phyloP scores from a whole-genome alignment of 2,329 filamentous ascomycete species.

The Pyrenochaeta sp. region DNA sequence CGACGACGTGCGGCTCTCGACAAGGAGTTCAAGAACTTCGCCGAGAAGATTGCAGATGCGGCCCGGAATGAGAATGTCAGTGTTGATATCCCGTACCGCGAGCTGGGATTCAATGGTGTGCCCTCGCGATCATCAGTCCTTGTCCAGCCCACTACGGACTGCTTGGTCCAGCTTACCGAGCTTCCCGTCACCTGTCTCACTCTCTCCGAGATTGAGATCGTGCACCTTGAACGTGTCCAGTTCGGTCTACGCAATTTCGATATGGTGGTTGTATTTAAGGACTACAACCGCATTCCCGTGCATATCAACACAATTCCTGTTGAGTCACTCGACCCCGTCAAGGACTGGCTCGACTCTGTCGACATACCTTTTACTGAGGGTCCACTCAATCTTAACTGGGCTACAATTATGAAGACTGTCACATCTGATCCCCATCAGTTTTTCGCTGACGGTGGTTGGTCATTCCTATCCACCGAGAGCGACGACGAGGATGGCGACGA shows the following conservation, averaged over 20 bases:
- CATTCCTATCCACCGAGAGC: conserved; percentile 85
- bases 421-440: conserved; percentile 92
- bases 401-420: conserved; percentile 99
- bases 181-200: conserved; percentile 97
- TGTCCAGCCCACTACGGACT: conserved; percentile 95
- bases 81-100: conserved; percentile 95
- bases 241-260: conserved; percentile 99
- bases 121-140: conserved; percentile 95
- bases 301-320: conserved; percentile 99
- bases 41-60: conserved; percentile 96
- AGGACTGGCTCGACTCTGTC: conserved; percentile 95
- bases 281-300: conserved; percentile 86
- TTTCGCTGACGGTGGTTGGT: conserved; percentile 95
- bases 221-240: conserved; percentile 91
- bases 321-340: conserved; percentile 91
- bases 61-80: conserved; percentile 89
- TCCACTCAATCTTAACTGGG: conserved; percentile 97
- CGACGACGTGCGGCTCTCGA: conserved; percentile 90
- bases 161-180: conserved; percentile 94
- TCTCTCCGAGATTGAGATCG: conserved; percentile 93
- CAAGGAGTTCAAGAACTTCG: conserved; percentile 93
- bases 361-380: conserved; percentile 95
- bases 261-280: conserved; percentile 97
- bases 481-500: conserved; percentile 81
- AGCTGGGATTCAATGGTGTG: conserved; percentile 96